Evolutionary conservation across 805 yeast species (phyloP).

Genomic region (Pichia occidentalis): DNA sequence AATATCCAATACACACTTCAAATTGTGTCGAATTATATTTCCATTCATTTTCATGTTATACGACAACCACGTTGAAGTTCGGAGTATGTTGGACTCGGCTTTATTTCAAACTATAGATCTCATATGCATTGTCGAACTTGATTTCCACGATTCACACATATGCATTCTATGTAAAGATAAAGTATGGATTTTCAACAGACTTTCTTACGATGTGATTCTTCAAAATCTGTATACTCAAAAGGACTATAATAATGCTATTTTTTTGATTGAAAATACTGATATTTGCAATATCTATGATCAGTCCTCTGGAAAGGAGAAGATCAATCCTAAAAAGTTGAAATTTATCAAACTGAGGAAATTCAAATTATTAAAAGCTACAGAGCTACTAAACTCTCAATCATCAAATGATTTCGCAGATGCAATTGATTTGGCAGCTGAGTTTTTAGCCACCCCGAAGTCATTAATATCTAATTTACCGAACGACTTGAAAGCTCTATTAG

Average conservation of each 20-base stretch:
- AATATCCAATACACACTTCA: constrained; percentile 17
- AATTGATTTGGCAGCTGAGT: constrained; percentile 41
- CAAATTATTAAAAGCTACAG: constrained; percentile 35
- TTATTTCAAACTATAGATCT: constrained; percentile 28
- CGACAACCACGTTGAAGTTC: constrained; percentile 30
- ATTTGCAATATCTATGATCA: constrained; percentile 19
- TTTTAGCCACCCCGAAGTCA: constrained; percentile 52
- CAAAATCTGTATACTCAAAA: constrained; percentile 24
- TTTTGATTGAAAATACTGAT: constrained; percentile 31
- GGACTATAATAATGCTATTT: constrained; percentile 39
- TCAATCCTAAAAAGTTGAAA: constrained; percentile 26
- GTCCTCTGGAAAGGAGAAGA: constrained; percentile 6
- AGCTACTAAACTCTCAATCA: constrained; percentile 22
- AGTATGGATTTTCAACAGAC: constrained; percentile 22
- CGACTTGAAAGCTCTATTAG: constrained; percentile 9
- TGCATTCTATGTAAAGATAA: constrained; percentile 26
- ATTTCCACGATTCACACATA: constrained; percentile 13
- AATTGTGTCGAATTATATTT: constrained; percentile 28
- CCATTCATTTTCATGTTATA: constrained; percentile 34
- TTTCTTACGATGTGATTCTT: constrained; percentile 27
- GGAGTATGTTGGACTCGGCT: constrained; percentile 32
- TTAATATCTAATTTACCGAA: constrained; percentile 44
- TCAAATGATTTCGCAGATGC: constrained; percentile 28
- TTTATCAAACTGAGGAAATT: constrained; percentile 36
- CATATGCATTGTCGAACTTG: not conserved